A percentile compares a stretch with the other conserved stretches of the same genome.
These are phyloP conservation scores for Myxozyma neotropica DNA, from an alignment of 805 yeast species.

Conservation along the genomic window DNA sequence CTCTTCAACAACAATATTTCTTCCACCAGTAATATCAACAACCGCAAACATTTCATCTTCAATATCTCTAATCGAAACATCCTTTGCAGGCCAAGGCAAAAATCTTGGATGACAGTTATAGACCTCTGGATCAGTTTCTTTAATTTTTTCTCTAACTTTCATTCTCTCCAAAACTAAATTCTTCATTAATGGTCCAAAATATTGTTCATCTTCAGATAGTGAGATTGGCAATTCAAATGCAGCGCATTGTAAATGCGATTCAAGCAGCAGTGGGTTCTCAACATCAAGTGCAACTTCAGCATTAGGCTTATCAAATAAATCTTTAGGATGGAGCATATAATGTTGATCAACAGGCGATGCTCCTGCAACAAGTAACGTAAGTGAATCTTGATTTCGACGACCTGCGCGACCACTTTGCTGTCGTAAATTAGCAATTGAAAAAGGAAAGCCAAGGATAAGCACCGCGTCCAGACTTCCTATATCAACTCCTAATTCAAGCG, in stretches of 20 bases:
- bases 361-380: constrained; percentile 83
- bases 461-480: constrained; percentile 92
- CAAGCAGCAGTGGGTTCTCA: constrained; percentile 63
- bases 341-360: constrained; percentile 84
- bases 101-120: constrained; percentile 61
- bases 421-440: constrained; percentile 80
- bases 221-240: constrained; percentile 79
- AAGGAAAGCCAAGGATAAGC: constrained; percentile 88
- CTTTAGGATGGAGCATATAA: constrained; percentile 69
- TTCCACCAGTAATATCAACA: constrained; percentile 78
- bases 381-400: constrained; percentile 77
- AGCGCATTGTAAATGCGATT: constrained; percentile 91
- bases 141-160: constrained; percentile 5
- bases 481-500: constrained; percentile 93
- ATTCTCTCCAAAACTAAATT: constrained; percentile 44
- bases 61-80: constrained; percentile 77
- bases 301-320: constrained; percentile 52
- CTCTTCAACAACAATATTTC: constrained; percentile 81
- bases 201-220: constrained; percentile 55
- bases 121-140: constrained; percentile 43
- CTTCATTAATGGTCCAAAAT: constrained; percentile 52
- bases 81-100: constrained; percentile 78
- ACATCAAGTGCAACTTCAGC: constrained; percentile 64
- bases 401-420: constrained; percentile 99
- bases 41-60: constrained; percentile 85